phyloP scores from a whole-genome alignment of 805 yeast species.

The Saturnispora besseyi region DNA sequence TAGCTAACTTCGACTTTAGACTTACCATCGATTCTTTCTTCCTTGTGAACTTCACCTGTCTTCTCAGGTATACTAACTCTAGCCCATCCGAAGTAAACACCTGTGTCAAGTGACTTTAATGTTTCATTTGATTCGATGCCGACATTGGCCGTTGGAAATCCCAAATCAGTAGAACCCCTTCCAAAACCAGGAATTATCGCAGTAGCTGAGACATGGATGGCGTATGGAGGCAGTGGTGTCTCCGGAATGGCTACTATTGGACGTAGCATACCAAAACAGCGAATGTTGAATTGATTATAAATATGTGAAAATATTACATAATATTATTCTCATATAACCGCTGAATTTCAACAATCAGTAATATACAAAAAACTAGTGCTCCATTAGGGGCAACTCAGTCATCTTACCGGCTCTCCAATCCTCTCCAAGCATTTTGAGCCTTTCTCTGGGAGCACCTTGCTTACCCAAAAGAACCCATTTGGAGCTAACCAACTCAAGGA shows the following conservation, averaged over 20 bases:
- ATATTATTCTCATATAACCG: neutral
- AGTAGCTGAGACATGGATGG: constrained; percentile 37
- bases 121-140: constrained; percentile 44
- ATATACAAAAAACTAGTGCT: neutral
- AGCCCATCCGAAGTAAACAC: constrained; percentile 81
- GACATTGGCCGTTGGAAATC: constrained; percentile 92
- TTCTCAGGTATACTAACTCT: constrained; percentile 3
- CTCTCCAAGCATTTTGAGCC: constrained; percentile 69
- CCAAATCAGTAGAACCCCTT: constrained; percentile 87
- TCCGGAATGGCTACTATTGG: constrained; percentile 35
- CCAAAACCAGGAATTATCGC: constrained; percentile 79
- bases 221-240: constrained; percentile 37
- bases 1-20: constrained; percentile 46
- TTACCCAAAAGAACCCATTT: constrained; percentile 47
- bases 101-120: constrained; percentile 45
- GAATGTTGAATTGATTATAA: neutral
- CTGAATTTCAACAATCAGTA: neutral
- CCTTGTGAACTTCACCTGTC: neutral
- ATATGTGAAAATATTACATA: neutral
- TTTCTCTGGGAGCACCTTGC: constrained; percentile 67
- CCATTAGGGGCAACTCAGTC: constrained; percentile 5
- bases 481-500: constrained; percentile 38
- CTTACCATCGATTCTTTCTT: constrained; percentile 29
- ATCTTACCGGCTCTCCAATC: constrained; percentile 50
- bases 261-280: constrained; percentile 25